Evolutionary conservation across 441 rosid genomes (phyloP).

Genomic region (Mallotus repandus): DNA sequence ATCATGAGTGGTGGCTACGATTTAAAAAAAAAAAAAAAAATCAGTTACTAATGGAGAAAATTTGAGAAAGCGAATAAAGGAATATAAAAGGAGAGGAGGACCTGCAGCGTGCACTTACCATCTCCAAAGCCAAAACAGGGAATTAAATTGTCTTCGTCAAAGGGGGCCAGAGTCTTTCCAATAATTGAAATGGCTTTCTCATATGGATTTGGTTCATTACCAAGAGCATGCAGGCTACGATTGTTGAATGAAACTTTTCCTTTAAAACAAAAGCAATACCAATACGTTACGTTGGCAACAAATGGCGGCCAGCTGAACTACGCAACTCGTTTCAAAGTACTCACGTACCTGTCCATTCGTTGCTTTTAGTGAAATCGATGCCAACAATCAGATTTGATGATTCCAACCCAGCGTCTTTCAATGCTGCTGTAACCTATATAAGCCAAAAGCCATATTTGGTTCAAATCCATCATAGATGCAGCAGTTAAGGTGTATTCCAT

Average conservation of each 20-base stretch:
- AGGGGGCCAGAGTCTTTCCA: conserved; percentile 56
- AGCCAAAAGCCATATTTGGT: neutral
- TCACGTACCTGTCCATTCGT: conserved; percentile 78
- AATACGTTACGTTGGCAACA: neutral
- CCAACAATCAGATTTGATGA: conserved; percentile 87
- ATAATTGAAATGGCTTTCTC: conserved; percentile 73
- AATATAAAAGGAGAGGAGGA: no score
- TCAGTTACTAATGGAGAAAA: no score
- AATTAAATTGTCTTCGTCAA: conserved; percentile 73
- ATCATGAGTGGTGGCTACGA: conserved; percentile 73
- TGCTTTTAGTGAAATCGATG: conserved; percentile 88
- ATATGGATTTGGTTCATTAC: conserved; percentile 55
- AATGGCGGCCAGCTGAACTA: no score
- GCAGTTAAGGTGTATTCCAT: no score
- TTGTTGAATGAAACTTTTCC: conserved; percentile 57
- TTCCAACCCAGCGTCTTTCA: conserved; percentile 75
- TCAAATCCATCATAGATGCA: no score
- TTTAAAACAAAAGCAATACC: conserved; percentile 28
- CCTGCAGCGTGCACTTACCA: conserved; percentile 35
- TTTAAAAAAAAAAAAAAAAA: neutral
- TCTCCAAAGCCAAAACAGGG: conserved; percentile 85
- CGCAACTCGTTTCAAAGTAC: conserved; percentile 5
- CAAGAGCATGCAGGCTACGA: conserved; percentile 56
- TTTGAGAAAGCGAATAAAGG: no score
- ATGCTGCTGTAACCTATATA: conserved; percentile 63